Base-by-base conservation (phyloP, 2,329 filamentous ascomycete genomes). In the Aphanocladium album region DNA sequence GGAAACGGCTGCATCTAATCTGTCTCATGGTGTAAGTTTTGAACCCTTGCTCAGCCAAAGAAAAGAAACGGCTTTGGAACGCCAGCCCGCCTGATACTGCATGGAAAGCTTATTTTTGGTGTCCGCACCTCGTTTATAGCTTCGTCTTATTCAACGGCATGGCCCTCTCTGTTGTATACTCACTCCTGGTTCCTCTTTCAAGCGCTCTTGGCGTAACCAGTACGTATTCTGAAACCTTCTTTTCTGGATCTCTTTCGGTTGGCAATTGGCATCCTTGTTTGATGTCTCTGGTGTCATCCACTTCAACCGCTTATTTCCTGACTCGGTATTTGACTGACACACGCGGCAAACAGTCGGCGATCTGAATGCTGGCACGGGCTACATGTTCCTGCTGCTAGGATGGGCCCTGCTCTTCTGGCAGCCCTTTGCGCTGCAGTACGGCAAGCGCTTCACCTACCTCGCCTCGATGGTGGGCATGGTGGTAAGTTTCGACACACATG, bases 321-420 rank as follows among this genome's bases (percentile, higher is more conserved):
- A 17, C 49, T 35, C 49, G 30, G 5, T 30, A 6, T 35, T 6
- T n/a, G 16, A 51, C 58, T 54, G 30, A 55, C 58, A 35, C 19
- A 37, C 2, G 2, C n/a, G 23, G 17, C 3, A 41, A 37, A 23
- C 8, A 62, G 64, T 76, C 12, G 63, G 63, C 1, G 73, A 75
- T 0, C 65, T 77, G 11, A 76, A 76, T n/a, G 69, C 73, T 11
- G 74, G 75, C 1, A 76, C 75, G 0, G 75, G 75, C 0, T 74
- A 72, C 60, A 76, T 76, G 74, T 78, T 77, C 35, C 66, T 81
- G 2, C 69, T 80, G n/a, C 64, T 77, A 1, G 79, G 79, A 2
- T 79, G 75, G 74, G 72, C 75, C 0, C 68, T 77, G 25, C 64
- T 81, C 7, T 75, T 80, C 60, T 80, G 78, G 78, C 78, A 80